phyloP scores from a whole-genome alignment of 805 yeast species.

The Komagataella populi region DNA sequence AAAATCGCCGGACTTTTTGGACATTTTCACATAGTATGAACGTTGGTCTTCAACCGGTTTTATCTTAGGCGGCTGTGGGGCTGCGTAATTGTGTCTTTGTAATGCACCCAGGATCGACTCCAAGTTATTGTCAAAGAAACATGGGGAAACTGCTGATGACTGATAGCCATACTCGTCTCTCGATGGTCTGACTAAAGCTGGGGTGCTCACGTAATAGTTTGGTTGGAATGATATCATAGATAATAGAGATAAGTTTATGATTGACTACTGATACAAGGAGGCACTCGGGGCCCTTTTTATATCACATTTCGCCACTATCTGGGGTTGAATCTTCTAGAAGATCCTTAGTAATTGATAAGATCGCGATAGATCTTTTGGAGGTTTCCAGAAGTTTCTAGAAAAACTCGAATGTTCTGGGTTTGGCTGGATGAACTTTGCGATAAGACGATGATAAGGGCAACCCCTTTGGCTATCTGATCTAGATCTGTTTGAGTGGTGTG shows the following conservation, averaged over 20 bases:
- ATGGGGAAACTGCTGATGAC: not conserved
- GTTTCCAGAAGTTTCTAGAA: not conserved
- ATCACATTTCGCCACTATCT: not conserved
- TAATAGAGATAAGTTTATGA: not conserved
- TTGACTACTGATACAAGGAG: not conserved
- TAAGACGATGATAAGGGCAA: not conserved
- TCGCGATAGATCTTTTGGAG: not conserved
- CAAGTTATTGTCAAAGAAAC: not conserved
- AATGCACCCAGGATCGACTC: not conserved
- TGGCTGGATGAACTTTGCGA: not conserved
- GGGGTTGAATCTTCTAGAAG: not conserved
- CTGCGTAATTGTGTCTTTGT: not conserved
- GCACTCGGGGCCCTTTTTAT: not conserved
- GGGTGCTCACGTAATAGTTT: not conserved
- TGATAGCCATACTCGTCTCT: not conserved
- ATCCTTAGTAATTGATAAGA: not conserved
- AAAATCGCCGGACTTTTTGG: not conserved
- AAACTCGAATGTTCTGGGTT: not conserved
- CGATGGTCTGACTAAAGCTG: not conserved
- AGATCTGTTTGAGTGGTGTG: not conserved
- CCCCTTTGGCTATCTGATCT: not conserved
- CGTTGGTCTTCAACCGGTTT: not conserved
- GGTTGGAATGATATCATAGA: not conserved
- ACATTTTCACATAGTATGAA: slow-evolving; percentile 1
- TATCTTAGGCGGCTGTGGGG: not conserved